These are phyloP conservation scores for Penicillium palitans DNA, from an alignment of 2,329 filamentous ascomycete genomes.

Conservation along the genomic window DNA sequence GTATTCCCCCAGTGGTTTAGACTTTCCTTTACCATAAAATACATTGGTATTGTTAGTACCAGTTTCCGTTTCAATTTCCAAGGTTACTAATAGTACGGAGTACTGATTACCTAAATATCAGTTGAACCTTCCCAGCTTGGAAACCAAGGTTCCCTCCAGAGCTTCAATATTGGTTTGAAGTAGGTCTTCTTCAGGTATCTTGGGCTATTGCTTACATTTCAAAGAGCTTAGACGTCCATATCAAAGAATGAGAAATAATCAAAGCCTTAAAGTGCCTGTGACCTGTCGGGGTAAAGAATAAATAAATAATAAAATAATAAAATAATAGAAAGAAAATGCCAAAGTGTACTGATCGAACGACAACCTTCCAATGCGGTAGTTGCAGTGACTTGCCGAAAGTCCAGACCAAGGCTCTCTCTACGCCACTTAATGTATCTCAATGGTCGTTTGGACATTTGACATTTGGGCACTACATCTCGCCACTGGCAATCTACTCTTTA, in stretches of 20 bases:
- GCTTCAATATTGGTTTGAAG: neutral
- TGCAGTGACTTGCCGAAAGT: slow-evolving; percentile 7
- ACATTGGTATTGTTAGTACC: slow-evolving; percentile 24
- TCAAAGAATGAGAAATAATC: slow-evolving; percentile 4
- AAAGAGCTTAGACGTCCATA: neutral
- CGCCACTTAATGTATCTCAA: slow-evolving; percentile 11
- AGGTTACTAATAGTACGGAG: too few species aligned
- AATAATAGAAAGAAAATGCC: neutral
- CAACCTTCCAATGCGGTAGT: slow-evolving; percentile 2
- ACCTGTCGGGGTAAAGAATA: slow-evolving; percentile 13
- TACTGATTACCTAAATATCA: slow-evolving; percentile 7
- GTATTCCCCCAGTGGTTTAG: slow-evolving; percentile 13
- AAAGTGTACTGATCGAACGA: slow-evolving; percentile 6
- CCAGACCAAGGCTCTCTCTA: slow-evolving; percentile 11
- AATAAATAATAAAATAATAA: neutral
- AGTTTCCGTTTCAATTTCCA: slow-evolving; percentile 23
- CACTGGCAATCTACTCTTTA: slow-evolving; percentile 14
- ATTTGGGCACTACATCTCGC: slow-evolving; percentile 6
- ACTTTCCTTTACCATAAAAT: slow-evolving; percentile 2
- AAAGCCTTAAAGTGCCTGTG: slow-evolving; percentile 15
- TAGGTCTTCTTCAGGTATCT: neutral
- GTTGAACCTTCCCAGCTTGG: neutral
- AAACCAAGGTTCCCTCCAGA: neutral
- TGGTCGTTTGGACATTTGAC: slow-evolving; percentile 17
- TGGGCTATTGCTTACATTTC: neutral